Base-by-base conservation (phyloP, 495 filamentous ascomycete species). In the Penicillium pulvis region DNA sequence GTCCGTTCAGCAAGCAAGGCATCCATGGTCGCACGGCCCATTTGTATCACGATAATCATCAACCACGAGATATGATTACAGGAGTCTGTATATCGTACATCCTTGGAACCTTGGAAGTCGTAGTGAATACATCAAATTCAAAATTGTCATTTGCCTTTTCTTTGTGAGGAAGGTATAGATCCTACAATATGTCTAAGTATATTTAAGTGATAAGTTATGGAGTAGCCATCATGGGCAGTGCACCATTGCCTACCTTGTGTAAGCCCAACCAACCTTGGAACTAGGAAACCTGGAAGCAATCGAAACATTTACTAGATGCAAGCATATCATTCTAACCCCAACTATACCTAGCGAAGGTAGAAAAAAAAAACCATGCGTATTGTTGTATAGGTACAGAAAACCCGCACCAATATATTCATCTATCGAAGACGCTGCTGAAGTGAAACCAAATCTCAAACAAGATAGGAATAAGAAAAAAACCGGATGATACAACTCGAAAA, bases 401-500 rank as follows among this genome's bases (percentile, higher is more conserved):
- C 2, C 3, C 3, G 4, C 39, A 41, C 14, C 4, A 14, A 41
- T 41, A 41, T 41, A 17, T 41, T 41, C 1, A 41, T 17, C 16
- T 41, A 41, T 41, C 39, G 16, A 41, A 41, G 39, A 41, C 39
- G 39, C 39, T 41, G 39, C 39, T 17, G 39, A 17, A 41, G n/a
- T 17, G 0, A 17, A 41, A 41, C 4, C 39, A 17, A 17, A 41
- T 41, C 14, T 41, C 39, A 41, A 6, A 41, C 16, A 11, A 36
- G 33, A 36, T 36, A 12, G 9, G 33, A 36, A 36, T 33, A 60
- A 31, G 20, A 3, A 35, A 11, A 56, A 51, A 54, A n/a, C 41
- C 44, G 51, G 31, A 60, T n/a, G 14, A 24, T 42, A 51, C 16
- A 62, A 33, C 4, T 7, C 6, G 28, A 28, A 28, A 36, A 55